Evolutionary conservation across 345 rosid species (phyloP).

Genomic region (Syzygium aqueum): DNA sequence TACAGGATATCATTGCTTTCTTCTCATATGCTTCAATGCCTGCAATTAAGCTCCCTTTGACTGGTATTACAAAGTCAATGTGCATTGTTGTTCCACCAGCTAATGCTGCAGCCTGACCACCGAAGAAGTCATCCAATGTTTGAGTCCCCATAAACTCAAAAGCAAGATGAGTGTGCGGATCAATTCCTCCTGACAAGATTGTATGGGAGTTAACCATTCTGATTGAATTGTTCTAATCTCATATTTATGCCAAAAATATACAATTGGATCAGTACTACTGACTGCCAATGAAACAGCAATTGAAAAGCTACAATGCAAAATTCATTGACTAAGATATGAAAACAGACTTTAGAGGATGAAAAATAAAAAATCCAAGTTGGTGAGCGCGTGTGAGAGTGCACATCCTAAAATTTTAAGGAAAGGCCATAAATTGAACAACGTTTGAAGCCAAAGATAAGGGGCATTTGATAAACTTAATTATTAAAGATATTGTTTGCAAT

Average conservation of each 20-base stretch:
- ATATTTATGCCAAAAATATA: not conserved
- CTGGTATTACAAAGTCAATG: constrained; percentile 86
- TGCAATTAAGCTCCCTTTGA: constrained; percentile 64
- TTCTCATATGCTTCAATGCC: constrained; percentile 66
- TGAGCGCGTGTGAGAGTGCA: not conserved
- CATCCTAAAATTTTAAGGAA: not conserved
- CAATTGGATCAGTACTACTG: not conserved
- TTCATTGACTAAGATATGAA: not conserved
- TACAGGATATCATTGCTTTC: constrained; percentile 65
- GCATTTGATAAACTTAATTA: not conserved
- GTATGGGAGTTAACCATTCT: not conserved
- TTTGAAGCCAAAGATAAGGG: not conserved
- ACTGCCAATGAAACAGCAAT: not conserved
- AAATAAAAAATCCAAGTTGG: not conserved
- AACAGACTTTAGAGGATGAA: not conserved
- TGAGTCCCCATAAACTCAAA: constrained; percentile 74
- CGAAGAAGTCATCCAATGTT: constrained; percentile 82
- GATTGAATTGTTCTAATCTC: not conserved
- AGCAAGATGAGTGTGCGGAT: constrained; percentile 89
- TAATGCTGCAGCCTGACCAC: constrained; percentile 98
- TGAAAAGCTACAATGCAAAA: not conserved
- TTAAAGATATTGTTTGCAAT: not conserved
- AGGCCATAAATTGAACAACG: not conserved
- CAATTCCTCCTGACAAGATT: constrained; percentile 69
- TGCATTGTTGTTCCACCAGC: constrained; percentile 99